Base-by-base conservation (phyloP, 2,329 filamentous ascomycete species). In the Chrysosporium queenslandicum region DNA sequence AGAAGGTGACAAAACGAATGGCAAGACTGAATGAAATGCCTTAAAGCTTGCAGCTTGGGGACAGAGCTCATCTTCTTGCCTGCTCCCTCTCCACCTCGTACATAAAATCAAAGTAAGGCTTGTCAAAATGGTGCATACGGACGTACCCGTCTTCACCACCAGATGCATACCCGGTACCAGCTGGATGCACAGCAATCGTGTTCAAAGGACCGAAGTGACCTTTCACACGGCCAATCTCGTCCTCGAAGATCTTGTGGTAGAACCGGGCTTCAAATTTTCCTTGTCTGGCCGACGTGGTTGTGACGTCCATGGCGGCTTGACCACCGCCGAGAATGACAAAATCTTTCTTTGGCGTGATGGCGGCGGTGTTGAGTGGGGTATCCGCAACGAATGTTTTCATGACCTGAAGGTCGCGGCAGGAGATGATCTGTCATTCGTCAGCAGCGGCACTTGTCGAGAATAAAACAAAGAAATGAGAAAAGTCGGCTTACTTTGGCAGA, bases 181-280 rank as follows among this genome's bases (percentile, higher is more conserved):
- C 85, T 27, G 92, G 92, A 72, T 95, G 87, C 54, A 87, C 87
- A 46, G 92, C 90, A 62, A 98, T 88, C 58, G 92, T 96, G 79
- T 98, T 96, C 57, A 96, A 78, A 60, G 86, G 92, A 68, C 92
- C 92, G 73, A 98, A 98, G 73, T 98, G 92, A 58, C 92, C 92
- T 68, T 89, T 82, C 59, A 98, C 92, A 77, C 92, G 85, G 62
- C 92, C 92, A 65, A 97, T 91, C 77, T 98, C 92, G 72, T 98
- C 91, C 74, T 95, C 89, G 70, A 98, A 97, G 70, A 98, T 85
- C 80, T 94, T 97, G 83, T 98, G 92, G 79, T 96, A 98, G 80
- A 98, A 98, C 60, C 92, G 84, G 41, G 92, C 92, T 74, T 98
- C 92, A 77, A 98, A 98, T 76, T 97, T 97, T 74, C 92, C 92